These are phyloP conservation scores for Russula dissimulans DNA, from an alignment of 768 basidiomycete species.

Conservation along the genomic window DNA sequence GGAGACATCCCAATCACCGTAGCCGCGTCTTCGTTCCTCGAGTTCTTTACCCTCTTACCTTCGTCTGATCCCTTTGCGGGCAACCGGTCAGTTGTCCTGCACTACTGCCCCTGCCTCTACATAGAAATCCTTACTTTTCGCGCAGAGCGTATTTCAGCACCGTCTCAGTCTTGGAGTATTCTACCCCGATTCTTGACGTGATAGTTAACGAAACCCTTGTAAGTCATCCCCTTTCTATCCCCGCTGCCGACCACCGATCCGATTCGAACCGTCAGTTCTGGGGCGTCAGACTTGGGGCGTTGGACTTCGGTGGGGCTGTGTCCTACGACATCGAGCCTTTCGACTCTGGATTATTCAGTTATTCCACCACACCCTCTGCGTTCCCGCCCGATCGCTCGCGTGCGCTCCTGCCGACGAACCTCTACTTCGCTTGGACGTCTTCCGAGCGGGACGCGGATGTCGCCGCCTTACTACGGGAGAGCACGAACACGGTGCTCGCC, in stretches of 20 bases:
- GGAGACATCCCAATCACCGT: not conserved
- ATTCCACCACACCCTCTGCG: constrained; percentile 6
- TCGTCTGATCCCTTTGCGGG: not conserved
- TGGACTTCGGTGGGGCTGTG: not conserved
- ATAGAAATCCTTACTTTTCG: not conserved
- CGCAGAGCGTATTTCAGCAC: constrained; percentile 4
- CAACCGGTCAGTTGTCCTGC: not conserved
- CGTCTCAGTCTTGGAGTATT: not conserved
- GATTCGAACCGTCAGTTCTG: not conserved
- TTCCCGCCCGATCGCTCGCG: constrained; percentile 20
- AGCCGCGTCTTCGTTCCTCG: not conserved
- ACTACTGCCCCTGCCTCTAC: not conserved
- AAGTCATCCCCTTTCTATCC: not conserved
- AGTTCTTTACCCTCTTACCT: not conserved
- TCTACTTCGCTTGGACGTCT: constrained; percentile 15
- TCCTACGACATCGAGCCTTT: constrained; percentile 17
- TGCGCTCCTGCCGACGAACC: constrained; percentile 11
- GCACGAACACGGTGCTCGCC: not conserved
- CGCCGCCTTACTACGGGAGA: not conserved
- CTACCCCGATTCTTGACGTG: not conserved
- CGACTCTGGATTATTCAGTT: not conserved
- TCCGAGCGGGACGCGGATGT: not conserved
- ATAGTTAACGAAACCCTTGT: constrained; percentile 6
- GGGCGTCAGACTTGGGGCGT: not conserved
- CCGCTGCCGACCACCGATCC: not conserved